Evolutionary conservation across 1,139 yeast species (phyloP), one percentile per base, ranked within the genome.

Genomic region (Kodamaea ohmeri): DNA sequence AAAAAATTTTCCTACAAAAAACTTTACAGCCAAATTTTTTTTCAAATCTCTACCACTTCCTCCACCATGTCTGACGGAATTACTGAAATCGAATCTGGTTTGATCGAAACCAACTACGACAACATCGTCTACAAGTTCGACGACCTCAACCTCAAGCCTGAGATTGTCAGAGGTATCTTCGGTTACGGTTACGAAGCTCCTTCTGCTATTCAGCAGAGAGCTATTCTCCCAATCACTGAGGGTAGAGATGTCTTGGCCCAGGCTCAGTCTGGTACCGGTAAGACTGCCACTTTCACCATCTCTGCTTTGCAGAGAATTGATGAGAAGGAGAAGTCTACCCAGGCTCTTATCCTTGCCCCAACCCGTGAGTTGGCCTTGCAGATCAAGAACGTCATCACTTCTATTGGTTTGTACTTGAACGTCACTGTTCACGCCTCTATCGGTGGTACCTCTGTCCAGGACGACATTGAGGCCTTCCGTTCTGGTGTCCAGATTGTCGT

Each of bases 231-330:
- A 65, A 89, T 92, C 67, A 83, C 92, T 61, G 94, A 87, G 68
- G 96, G 96, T 53, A 82, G 92, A 71, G 98, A 92, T 69, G 96
- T 90, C 43, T 80, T 92, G 60, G 98, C 97, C 53, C 98, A 92
- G 73, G 97, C 97, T 55, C 98, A 92, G 78, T 90, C 97, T 40
- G 98, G 98, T 83, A 92, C 98, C 52, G 98, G 98, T 83, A 92
- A 92, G 78, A 92, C 98, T 49, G 98, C 97, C 61, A 92, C 98
- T 53, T 92, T 92, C 82, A 84, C 97, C 66, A 90, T 92, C 59
- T 85, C 96, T 58, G 92, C 95, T 58, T 79, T 92, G 67, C 96
- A 90, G 78, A 86, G 89, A 78, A 83, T 89, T 56, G 95, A 88
- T 66, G 80, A 73, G 60, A 74, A 64, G 61, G 76, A 78, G 62